These are phyloP conservation scores for Monosporascus ibericus DNA, from an alignment of 2,329 filamentous ascomycete genomes.

Conservation along the genomic window DNA sequence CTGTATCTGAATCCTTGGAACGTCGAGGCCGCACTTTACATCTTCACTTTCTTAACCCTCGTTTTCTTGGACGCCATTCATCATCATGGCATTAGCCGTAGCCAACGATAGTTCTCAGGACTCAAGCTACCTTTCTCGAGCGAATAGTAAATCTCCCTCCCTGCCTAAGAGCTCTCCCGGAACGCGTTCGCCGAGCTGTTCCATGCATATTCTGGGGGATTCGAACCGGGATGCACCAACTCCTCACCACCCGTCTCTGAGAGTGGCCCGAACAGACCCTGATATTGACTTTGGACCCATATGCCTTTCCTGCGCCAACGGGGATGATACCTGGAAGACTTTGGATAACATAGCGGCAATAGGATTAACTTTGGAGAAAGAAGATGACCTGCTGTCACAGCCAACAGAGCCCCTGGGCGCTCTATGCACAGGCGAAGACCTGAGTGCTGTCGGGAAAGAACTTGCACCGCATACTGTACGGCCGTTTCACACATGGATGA, in stretches of 20 bases:
- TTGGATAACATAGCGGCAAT: conserved; percentile 36
- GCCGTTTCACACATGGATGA: conserved; percentile 71
- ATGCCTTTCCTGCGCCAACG: conserved; percentile 25
- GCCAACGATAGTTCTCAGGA: neutral
- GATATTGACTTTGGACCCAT: conserved; percentile 26
- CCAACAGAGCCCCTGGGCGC: conserved; percentile 19
- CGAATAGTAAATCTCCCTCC: conserved; percentile 2
- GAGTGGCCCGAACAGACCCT: conserved; percentile 19
- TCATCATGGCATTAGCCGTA: conserved; percentile 20
- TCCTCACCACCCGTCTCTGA: conserved; percentile 21
- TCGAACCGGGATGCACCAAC: conserved; percentile 31
- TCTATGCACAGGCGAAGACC: conserved; percentile 17
- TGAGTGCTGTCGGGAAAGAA: conserved; percentile 5
- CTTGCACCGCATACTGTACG: conserved; percentile 8
- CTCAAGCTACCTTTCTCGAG: conserved; percentile 12
- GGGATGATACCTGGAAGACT: conserved; percentile 28
- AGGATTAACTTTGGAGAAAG: conserved; percentile 29
- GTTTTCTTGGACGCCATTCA: conserved; percentile 18
- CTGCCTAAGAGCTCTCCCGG: conserved; percentile 22
- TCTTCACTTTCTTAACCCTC: conserved; percentile 26
- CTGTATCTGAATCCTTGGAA: conserved; percentile 31
- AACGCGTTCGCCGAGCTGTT: conserved; percentile 29
- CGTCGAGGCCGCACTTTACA: conserved; percentile 37
- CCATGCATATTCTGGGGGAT: conserved; percentile 32
- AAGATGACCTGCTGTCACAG: conserved; percentile 13